Conservation (phyloP, 2,329 filamentous ascomycete species). For the Cladophialophora exuberans region DNA sequence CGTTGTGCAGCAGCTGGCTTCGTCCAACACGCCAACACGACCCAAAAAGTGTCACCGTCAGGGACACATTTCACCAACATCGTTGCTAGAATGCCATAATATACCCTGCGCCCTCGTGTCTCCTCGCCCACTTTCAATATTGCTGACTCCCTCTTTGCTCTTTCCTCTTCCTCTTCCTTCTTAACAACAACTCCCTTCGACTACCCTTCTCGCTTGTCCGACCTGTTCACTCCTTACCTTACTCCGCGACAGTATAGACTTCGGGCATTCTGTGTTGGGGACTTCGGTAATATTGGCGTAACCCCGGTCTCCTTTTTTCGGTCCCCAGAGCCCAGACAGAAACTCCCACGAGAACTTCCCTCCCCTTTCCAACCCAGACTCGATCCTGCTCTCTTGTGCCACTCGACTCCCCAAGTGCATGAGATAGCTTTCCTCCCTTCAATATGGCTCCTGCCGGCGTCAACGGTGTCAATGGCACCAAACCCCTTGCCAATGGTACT, state of each 20-base stretch:
- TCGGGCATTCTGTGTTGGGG: slow-evolving; percentile 22
- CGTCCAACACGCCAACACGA: slow-evolving; percentile 27
- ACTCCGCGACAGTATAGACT: slow-evolving; percentile 21
- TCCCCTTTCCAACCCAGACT: slow-evolving; percentile 5
- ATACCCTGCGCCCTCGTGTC: slow-evolving; percentile 21
- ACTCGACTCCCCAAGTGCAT: slow-evolving; percentile 26
- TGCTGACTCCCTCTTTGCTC: slow-evolving; percentile 16
- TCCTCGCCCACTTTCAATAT: slow-evolving; percentile 12
- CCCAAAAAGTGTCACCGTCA: slow-evolving; percentile 17
- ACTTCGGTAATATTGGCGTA: slow-evolving; percentile 30
- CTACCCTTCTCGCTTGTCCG: slow-evolving; percentile 8
- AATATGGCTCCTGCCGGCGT: slow-evolving; percentile 40
- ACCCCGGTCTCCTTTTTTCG: slow-evolving; percentile 30
- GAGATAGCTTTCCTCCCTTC: slow-evolving; percentile 30
- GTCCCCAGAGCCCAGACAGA: slow-evolving; percentile 13
- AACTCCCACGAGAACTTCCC: background rate
- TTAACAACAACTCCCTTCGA: background rate
- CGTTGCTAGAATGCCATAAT: slow-evolving; percentile 15
- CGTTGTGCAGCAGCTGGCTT: slow-evolving; percentile 9
- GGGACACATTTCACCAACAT: slow-evolving; percentile 15
- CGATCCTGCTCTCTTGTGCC: slow-evolving; percentile 8
- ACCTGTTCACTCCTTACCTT: slow-evolving; percentile 28
- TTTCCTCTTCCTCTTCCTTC: slow-evolving; percentile 19
- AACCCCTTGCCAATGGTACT: slow-evolving; percentile 51
- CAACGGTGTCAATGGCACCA: slow-evolving; percentile 34